phyloP scores from a whole-genome alignment of 257 asterid genomes.

The Nicotiana sylvestris region DNA sequence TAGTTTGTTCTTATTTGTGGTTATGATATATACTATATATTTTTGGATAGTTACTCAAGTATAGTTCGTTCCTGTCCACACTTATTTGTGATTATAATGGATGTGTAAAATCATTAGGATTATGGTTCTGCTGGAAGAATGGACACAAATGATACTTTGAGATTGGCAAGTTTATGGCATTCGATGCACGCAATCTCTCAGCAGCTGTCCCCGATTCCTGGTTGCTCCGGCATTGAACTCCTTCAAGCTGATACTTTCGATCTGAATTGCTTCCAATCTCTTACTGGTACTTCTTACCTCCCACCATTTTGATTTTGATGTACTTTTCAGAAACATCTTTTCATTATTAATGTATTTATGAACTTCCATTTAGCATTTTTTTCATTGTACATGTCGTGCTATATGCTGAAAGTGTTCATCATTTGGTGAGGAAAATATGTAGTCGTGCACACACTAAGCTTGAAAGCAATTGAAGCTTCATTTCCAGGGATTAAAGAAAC shows the following conservation, averaged over 20 bases:
- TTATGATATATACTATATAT: no score
- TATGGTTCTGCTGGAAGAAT: constrained; percentile 87
- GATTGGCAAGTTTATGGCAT: constrained; percentile 96
- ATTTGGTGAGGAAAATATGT: background rate
- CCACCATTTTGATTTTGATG: background rate
- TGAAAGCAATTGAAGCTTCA: no score
- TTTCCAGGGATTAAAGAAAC: no score
- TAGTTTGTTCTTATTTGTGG: background rate
- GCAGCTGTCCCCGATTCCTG: constrained; percentile 86
- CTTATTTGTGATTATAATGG: background rate
- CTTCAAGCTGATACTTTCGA: constrained; percentile 94
- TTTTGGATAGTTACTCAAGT: no score
- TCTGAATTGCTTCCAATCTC: constrained; percentile 93
- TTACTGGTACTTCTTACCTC: constrained; percentile 57
- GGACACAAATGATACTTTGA: constrained; percentile 93
- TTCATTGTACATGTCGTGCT: background rate
- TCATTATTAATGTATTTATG: no score
- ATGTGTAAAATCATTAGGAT: constrained; percentile 32
- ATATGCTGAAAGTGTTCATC: background rate
- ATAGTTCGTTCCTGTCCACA: no score
- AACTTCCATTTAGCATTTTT: background rate
- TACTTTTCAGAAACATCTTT: background rate
- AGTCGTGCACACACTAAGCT: no score
- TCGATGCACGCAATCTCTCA: constrained; percentile 98
- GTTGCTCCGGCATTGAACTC: constrained; percentile 86